These are phyloP conservation scores for Phlyctochytrium arcticum DNA, from an alignment of 192 early-diverging fungal species.

Conservation along the genomic window DNA sequence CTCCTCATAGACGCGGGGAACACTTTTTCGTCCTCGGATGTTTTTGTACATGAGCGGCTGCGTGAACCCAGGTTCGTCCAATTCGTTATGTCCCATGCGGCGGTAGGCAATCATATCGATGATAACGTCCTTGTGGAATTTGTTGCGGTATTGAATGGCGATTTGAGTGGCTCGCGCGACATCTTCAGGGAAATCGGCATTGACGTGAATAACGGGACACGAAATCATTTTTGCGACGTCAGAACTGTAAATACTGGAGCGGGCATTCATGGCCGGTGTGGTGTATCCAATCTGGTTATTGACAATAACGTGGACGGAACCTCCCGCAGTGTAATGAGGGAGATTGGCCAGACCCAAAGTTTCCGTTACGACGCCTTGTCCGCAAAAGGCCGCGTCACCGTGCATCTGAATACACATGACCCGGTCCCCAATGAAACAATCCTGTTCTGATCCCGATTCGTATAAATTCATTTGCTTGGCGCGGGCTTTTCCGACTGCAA, in stretches of 20 bases:
- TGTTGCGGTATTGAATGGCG: conserved; percentile 86
- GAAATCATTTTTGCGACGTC: conserved; percentile 97
- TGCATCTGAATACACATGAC: conserved; percentile 94
- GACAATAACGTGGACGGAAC: conserved; percentile 94
- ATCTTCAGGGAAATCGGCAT: conserved; percentile 90
- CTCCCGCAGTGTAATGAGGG: conserved; percentile 92
- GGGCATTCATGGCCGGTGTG: conserved; percentile 91
- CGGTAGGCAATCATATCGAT: conserved; percentile 93
- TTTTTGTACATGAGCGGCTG: conserved; percentile 96
- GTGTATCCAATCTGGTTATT: conserved; percentile 98
- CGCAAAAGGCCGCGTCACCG: conserved; percentile 78
- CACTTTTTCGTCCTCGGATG: conserved; percentile 77
- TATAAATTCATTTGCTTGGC: conserved; percentile 86
- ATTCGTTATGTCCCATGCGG: conserved; percentile 96
- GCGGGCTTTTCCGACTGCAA: conserved; percentile 92
- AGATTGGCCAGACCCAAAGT: conserved; percentile 93
- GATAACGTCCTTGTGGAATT: conserved; percentile 93
- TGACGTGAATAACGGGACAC: conserved; percentile 93
- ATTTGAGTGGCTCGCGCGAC: conserved; percentile 79
- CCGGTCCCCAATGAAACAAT: conserved; percentile 86
- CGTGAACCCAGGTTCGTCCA: conserved; percentile 93
- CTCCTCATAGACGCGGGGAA: conserved; percentile 83
- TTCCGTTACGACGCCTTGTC: conserved; percentile 88
- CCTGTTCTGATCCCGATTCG: conserved; percentile 56
- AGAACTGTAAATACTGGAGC: conserved; percentile 85